Evolutionary conservation across 108 stramenopile species (phyloP), one percentile per base, ranked within the genome.

Genomic region (Nannochloropsis salina): DNA sequence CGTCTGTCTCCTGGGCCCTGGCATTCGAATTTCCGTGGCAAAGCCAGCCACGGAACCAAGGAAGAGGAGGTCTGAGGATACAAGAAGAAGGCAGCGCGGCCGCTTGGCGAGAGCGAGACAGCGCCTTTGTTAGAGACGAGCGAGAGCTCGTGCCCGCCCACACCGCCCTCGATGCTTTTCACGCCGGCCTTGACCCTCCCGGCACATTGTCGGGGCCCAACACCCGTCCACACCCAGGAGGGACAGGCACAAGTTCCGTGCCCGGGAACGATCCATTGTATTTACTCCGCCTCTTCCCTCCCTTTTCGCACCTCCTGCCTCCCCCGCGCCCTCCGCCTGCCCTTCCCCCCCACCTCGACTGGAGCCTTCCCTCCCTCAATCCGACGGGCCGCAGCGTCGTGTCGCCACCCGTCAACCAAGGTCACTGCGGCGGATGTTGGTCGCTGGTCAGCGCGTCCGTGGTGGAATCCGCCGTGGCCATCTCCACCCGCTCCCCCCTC

Each of bases 311-410:
- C 61, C 61, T 74, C 20, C 61, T 4, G 6, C 61, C 61, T n/a
- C 61, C n/a, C 61, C 61, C 61, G 15, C 61, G 20, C 8, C 20
- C 20, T n/a, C 4, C 6, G 3, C n/a, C 61, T 2, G 15, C 61
- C 61, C 61, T 74, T 8, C 61, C 61, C 61, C 1, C 61, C 3
- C 61, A 74, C 15, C 61, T 74, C 15, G 61, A 74, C 61, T 74
- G 61, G 61, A 74, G 61, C 61, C 15, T 74, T n/a, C 20, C 61
- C 61, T n/a, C 20, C 61, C 61, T 74, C 61, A 74, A 74, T n/a
- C 61, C 61, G 15, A 15, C n/a, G n/a, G 61, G 61, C n/a, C 61
- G 61, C 8, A n/a, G 20, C 61, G 61, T 74, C 20, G 61, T 74
- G 61, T 74, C 61, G 20, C 61, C 61, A n/a, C 61, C 61, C 8